Evolutionary conservation across 306 rosid species (phyloP).

Genomic region (Cucurbita moschata): DNA sequence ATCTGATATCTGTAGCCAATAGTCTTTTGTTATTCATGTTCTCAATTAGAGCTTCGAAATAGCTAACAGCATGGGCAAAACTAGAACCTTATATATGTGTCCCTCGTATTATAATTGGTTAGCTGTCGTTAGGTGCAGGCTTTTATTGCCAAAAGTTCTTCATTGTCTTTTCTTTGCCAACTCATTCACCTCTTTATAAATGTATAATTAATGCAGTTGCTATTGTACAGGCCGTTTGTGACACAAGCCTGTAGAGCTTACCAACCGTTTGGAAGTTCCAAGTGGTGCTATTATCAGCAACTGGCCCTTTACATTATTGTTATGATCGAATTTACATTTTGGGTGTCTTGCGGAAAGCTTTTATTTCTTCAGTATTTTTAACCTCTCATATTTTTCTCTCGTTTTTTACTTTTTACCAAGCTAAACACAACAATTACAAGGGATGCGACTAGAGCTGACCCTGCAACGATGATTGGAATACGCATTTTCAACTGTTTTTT

Average conservation of each 20-base stretch:
- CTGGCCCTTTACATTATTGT: not conserved
- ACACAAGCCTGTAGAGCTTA: not conserved
- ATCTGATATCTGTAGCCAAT: not conserved
- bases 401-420: not conserved
- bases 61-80: not conserved
- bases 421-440: not conserved
- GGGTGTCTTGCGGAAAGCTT: not conserved
- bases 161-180: slow-evolving; percentile 8
- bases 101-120: not conserved
- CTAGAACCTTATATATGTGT: not conserved
- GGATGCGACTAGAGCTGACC: not conserved
- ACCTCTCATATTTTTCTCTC: not conserved
- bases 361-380: not conserved
- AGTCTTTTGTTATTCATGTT: not conserved
- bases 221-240: not conserved
- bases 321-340: not conserved
- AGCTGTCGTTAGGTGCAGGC: slow-evolving; percentile 9
- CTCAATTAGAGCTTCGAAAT: not conserved
- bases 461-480: not conserved
- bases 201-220: slow-evolving; percentile 3
- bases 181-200: not conserved
- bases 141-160: slow-evolving; percentile 17
- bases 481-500: not conserved
- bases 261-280: not conserved
- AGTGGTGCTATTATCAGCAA: not conserved